Conservation (phyloP, 2,329 filamentous ascomycete genomes). For the Aspergillus luchuensis region DNA sequence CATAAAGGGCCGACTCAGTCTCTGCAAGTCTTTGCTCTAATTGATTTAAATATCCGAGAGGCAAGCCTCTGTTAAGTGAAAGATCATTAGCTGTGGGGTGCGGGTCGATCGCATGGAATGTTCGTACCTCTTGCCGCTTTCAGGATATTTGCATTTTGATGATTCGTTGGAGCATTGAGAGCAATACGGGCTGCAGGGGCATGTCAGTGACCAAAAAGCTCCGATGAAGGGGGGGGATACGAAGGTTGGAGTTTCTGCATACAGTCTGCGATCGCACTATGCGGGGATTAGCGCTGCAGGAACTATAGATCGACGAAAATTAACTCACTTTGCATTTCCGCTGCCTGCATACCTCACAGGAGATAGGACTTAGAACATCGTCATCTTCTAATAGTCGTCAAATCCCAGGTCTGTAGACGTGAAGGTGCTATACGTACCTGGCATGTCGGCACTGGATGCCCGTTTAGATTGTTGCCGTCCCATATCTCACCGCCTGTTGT, state of each 20-base stretch:
- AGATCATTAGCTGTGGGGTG: too few species aligned
- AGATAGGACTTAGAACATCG: conserved; percentile 14
- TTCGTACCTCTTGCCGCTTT: conserved; percentile 22
- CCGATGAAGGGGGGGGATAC: too few species aligned
- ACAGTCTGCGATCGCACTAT: conserved; percentile 24
- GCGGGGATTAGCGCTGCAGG: too few species aligned
- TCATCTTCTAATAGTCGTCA: too few species aligned
- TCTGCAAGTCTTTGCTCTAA: conserved; percentile 42
- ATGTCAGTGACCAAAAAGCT: too few species aligned
- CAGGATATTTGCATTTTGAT: conserved; percentile 20
- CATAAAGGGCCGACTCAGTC: conserved; percentile 32
- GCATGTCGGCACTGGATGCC: too few species aligned
- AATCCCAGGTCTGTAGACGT: too few species aligned
- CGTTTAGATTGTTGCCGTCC: too few species aligned
- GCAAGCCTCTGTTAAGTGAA: conserved; percentile 17
- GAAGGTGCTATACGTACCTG: too few species aligned
- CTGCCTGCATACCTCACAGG: conserved; percentile 23
- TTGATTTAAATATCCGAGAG: conserved; percentile 42
- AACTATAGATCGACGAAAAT: neutral
- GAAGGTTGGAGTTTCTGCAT: neutral
- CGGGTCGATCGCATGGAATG: neutral
- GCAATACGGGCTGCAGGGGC: conserved; percentile 16
- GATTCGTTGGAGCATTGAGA: conserved; percentile 17
- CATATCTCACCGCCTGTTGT: too few species aligned
- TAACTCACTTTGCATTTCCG: conserved; percentile 23